phyloP scores from a whole-genome alignment of 352 stramenopile genomes.

The Phytophthora palmivora region DNA sequence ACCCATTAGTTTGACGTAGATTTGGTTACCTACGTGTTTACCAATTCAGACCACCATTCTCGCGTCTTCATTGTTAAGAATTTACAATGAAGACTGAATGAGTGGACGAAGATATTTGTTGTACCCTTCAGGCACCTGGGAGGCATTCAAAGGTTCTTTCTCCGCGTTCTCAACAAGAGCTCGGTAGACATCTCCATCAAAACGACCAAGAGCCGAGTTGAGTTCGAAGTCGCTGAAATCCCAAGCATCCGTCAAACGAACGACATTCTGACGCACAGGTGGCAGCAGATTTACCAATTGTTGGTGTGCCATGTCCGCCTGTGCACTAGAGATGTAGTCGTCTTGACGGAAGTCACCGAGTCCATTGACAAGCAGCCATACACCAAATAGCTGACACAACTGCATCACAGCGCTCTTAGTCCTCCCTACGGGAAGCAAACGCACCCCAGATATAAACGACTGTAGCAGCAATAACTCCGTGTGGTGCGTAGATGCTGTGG shows the following conservation, averaged over 20 bases:
- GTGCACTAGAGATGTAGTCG: constrained; percentile 51
- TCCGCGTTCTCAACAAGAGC: constrained; percentile 44
- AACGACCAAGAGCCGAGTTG: constrained; percentile 58
- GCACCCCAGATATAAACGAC: constrained; percentile 41
- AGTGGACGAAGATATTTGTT: constrained; percentile 42
- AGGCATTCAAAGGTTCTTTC: constrained; percentile 53
- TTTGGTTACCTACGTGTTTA: no score
- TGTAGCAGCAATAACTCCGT: constrained; percentile 48
- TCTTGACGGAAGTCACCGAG: constrained; percentile 58
- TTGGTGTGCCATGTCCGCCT: constrained; percentile 40
- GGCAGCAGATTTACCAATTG: constrained; percentile 43
- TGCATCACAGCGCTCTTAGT: constrained; percentile 38
- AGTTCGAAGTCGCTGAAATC: no score
- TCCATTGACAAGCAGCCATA: constrained; percentile 46
- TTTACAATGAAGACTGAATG: constrained; percentile 32
- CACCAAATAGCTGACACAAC: constrained; percentile 46
- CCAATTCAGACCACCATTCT: no score
- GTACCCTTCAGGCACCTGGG: constrained; percentile 51
- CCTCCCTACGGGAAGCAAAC: constrained; percentile 26
- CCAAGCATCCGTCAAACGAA: constrained; percentile 47
- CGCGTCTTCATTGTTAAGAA: no score
- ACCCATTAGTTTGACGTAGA: no score
- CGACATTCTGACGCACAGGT: constrained; percentile 44
- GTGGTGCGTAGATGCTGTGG: constrained; percentile 47
- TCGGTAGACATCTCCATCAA: constrained; percentile 60